phyloP scores from a whole-genome alignment of 768 basidiomycete genomes.

The Pleurotus ostreatus region DNA sequence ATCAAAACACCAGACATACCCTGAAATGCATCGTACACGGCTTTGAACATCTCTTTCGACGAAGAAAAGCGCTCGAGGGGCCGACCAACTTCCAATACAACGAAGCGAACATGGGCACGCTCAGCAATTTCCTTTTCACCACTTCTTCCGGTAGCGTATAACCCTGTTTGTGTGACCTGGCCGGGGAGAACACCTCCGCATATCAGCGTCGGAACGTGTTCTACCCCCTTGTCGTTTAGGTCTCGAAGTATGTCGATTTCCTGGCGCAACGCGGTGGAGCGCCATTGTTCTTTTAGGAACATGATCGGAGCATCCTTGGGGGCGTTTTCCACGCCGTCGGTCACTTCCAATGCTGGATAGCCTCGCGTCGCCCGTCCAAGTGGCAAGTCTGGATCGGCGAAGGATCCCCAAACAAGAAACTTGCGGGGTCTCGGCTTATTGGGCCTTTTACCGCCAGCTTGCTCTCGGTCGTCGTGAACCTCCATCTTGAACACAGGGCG shows the following conservation, averaged over 20 bases:
- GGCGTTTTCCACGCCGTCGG: background rate
- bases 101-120: background rate
- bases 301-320: constrained; percentile 5
- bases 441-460: no score
- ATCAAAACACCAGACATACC: background rate
- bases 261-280: constrained; percentile 4
- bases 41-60: constrained; percentile 5
- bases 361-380: constrained; percentile 16
- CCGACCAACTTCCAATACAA: background rate
- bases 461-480: background rate
- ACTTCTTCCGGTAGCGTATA: constrained; percentile 11
- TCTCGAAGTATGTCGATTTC: constrained; percentile 18
- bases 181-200: constrained; percentile 24
- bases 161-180: constrained; percentile 7
- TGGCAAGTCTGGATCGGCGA: constrained; percentile 7
- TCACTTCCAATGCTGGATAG: constrained; percentile 14
- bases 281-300: constrained; percentile 26
- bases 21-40: constrained; percentile 15
- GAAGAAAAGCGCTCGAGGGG: background rate
- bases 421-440: background rate
- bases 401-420: background rate
- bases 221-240: constrained; percentile 12
- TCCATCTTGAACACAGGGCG: background rate
- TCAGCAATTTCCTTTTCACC: background rate
- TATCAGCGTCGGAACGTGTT: constrained; percentile 21